phyloP scores from a whole-genome alignment of 1,139 yeast species.

The Blastobotrys buckinghamii region DNA sequence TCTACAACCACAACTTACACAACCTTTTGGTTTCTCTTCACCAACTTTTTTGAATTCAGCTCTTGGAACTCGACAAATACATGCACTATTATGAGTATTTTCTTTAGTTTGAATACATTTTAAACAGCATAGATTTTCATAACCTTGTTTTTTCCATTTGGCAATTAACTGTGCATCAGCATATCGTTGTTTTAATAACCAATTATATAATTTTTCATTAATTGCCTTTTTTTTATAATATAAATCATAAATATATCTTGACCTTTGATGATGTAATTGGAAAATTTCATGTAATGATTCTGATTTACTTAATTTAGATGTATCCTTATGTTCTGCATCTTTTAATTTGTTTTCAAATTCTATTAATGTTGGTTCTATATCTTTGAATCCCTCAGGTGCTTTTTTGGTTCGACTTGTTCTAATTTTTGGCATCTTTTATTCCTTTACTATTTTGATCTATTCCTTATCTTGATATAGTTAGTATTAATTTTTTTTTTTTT shows the following conservation, averaged over 20 bases:
- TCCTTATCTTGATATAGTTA: no score
- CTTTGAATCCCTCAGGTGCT: slow-evolving; percentile 73
- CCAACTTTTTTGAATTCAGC: slow-evolving; percentile 31
- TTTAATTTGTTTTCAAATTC: slow-evolving; percentile 58
- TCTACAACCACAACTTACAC: slow-evolving; percentile 83
- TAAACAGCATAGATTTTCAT: slow-evolving; percentile 80
- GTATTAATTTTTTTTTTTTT: no score
- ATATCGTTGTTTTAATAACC: slow-evolving; percentile 63
- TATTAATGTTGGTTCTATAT: slow-evolving; percentile 62
- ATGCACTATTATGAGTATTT: slow-evolving; percentile 59
- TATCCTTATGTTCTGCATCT: slow-evolving; percentile 36
- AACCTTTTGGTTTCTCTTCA: slow-evolving; percentile 40
- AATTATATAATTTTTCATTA: slow-evolving; percentile 63
- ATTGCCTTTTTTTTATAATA: slow-evolving; percentile 67
- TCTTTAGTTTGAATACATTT: slow-evolving; percentile 67
- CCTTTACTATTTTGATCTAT: no score
- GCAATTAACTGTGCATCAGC: slow-evolving; percentile 72
- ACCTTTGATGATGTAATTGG: slow-evolving; percentile 65
- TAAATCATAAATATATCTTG: slow-evolving; percentile 70
- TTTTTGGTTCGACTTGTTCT: slow-evolving; percentile 41
- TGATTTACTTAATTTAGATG: slow-evolving; percentile 36
- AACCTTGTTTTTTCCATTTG: slow-evolving; percentile 89
- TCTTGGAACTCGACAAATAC: slow-evolving; percentile 84
- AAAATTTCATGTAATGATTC: slow-evolving; percentile 70
- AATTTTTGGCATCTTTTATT: slow-evolving; percentile 37